phyloP scores from a whole-genome alignment of 2,329 filamentous ascomycete species.

The Ophiocordyceps unilateralis region DNA sequence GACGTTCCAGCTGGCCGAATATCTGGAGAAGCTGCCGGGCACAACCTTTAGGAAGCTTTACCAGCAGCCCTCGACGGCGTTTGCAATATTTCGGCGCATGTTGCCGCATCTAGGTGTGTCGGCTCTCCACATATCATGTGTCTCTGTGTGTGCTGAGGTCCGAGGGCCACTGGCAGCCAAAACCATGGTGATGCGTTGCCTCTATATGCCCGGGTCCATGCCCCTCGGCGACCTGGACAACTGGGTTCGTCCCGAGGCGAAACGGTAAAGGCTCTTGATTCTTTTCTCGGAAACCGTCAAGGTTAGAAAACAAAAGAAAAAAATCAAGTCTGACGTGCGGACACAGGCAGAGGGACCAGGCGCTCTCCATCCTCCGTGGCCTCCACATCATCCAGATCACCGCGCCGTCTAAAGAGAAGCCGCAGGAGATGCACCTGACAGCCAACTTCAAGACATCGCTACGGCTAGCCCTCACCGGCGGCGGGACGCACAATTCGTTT shows the following conservation, averaged over 20 bases:
- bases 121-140: neutral
- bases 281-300: no score
- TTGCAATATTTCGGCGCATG: conserved; percentile 96
- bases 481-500: conserved; percentile 73
- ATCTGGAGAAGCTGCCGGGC: conserved; percentile 79
- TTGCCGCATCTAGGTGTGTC: conserved; percentile 68
- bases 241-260: conserved; percentile 58
- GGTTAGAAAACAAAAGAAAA: no score
- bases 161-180: conserved; percentile 43
- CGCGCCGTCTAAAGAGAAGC: conserved; percentile 39
- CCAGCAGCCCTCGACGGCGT: conserved; percentile 84
- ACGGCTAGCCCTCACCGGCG: conserved; percentile 73
- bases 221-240: conserved; percentile 64
- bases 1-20: conserved; percentile 56
- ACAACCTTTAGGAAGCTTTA: conserved; percentile 85
- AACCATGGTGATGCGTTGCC: conserved; percentile 84
- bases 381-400: conserved; percentile 72
- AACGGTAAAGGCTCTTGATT: conserved; percentile 14
- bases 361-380: conserved; percentile 61
- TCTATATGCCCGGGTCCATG: conserved; percentile 76
- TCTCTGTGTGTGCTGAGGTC: neutral
- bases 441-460: conserved; percentile 71
- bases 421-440: conserved; percentile 59
- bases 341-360: conserved; percentile 61
- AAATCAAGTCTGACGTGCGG: neutral